A percentile compares a stretch with the other conserved stretches of the same genome.
Conservation (phyloP, 2,329 filamentous ascomycete genomes). For the Myotisia sp. region DNA sequence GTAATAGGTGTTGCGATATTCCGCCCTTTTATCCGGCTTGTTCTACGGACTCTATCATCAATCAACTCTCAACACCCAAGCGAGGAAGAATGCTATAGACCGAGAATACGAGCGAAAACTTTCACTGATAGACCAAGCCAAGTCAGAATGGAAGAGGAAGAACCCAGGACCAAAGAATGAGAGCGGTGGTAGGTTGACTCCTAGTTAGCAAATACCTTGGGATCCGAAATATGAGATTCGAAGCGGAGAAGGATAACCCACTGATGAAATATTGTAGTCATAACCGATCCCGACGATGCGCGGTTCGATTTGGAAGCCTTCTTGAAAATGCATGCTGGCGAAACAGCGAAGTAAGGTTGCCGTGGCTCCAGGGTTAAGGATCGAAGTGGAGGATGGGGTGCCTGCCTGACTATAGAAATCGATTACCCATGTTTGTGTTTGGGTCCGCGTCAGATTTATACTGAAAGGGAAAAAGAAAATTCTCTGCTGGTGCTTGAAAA, state of each 20-base stretch:
- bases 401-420: too few relatives aligned
- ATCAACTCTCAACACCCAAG: conserved; percentile 56
- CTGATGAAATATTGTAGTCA: conserved; percentile 39
- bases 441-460: too few relatives aligned
- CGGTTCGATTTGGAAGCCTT: conserved; percentile 89
- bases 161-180: conserved; percentile 36
- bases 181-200: conserved; percentile 18
- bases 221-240: too few relatives aligned
- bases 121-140: conserved; percentile 81
- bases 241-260: background rate
- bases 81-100: conserved; percentile 56
- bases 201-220: background rate
- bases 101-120: conserved; percentile 84
- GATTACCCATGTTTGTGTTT: too few relatives aligned
- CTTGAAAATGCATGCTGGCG: conserved; percentile 48
- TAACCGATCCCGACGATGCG: conserved; percentile 65
- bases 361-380: background rate
- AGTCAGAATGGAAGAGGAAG: conserved; percentile 77
- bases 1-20: conserved; percentile 83
- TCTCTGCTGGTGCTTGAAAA: too few relatives aligned
- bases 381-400: background rate
- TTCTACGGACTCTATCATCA: conserved; percentile 96
- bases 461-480: too few relatives aligned
- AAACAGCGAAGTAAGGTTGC: conserved; percentile 14
- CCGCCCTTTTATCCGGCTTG: conserved; percentile 77